phyloP scores from a whole-genome alignment of 768 basidiomycete genomes.

The Paxillus rubicundulus region DNA sequence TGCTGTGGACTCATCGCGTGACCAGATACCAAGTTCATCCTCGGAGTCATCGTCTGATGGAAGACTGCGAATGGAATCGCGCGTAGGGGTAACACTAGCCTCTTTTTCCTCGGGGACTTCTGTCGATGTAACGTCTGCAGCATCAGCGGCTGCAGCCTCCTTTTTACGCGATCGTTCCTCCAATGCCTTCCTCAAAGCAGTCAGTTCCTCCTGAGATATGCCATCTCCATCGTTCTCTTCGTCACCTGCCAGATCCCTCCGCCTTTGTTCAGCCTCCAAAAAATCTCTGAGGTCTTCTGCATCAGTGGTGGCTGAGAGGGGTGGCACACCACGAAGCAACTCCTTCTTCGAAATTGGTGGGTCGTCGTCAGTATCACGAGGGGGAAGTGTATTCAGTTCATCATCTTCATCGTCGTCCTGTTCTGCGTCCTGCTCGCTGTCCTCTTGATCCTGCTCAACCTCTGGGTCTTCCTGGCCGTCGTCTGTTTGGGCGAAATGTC shows the following conservation, averaged over 20 bases:
- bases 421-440: constrained; percentile 48
- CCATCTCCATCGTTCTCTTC: constrained; percentile 26
- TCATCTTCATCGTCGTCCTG: constrained; percentile 59
- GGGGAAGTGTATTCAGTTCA: constrained; percentile 55
- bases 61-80: constrained; percentile 1
- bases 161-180: constrained; percentile 9
- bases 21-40: constrained; percentile 47
- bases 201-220: constrained; percentile 18
- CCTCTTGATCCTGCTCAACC: constrained; percentile 42
- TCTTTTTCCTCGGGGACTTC: constrained; percentile 3
- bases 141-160: constrained; percentile 6
- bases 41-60: constrained; percentile 39
- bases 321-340: constrained; percentile 40
- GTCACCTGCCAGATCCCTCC: constrained; percentile 40
- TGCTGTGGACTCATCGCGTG: constrained; percentile 40
- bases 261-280: constrained; percentile 56
- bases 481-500: constrained; percentile 46
- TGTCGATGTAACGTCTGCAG: constrained; percentile 3
- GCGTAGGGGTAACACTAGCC: constrained; percentile 18
- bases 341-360: constrained; percentile 31
- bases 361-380: constrained; percentile 28
- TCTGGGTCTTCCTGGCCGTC: constrained; percentile 40
- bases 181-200: constrained; percentile 15
- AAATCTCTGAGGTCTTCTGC: constrained; percentile 66
- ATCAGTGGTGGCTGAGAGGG: constrained; percentile 46